Percentiles rank a stretch among this genome's conserved stretches.
Conservation (phyloP, 2,329 filamentous ascomycete species). For the Penicillium psychrosexuale region DNA sequence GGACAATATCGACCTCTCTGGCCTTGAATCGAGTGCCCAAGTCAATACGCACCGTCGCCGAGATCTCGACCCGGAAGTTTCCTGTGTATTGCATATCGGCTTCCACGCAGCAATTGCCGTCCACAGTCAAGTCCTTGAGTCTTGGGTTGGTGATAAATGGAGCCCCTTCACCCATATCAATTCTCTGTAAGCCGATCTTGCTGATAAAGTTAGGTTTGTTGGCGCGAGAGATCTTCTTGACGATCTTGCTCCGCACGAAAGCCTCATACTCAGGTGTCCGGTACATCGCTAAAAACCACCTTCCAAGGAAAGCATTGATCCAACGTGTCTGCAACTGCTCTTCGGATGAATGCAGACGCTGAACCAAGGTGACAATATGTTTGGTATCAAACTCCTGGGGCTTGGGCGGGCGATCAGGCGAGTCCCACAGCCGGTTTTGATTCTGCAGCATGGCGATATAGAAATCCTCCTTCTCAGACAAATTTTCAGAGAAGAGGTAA, state of each 20-base stretch:
- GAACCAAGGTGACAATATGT: constrained; percentile 84
- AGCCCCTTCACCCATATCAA: constrained; percentile 81
- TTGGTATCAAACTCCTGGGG: constrained; percentile 76
- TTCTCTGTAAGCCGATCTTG: constrained; percentile 74
- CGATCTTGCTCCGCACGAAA: constrained; percentile 78
- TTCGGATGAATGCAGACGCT: constrained; percentile 85
- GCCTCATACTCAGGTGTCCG: constrained; percentile 77
- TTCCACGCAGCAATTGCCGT: constrained; percentile 84
- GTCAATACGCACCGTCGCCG: constrained; percentile 89
- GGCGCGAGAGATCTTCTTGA: constrained; percentile 92
- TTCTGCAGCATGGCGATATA: constrained; percentile 89
- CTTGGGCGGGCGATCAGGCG: constrained; percentile 58
- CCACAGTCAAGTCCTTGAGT: constrained; percentile 83
- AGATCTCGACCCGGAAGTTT: constrained; percentile 83
- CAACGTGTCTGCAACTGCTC: constrained; percentile 87
- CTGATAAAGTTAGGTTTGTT: constrained; percentile 89
- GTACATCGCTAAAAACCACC: constrained; percentile 84
- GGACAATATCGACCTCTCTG: constrained; percentile 80
- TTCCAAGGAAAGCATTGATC: constrained; percentile 87
- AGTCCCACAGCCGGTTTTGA: constrained; percentile 65
- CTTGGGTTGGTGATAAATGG: constrained; percentile 86
- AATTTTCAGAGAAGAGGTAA: constrained; percentile 91
- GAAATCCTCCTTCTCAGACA: constrained; percentile 96
- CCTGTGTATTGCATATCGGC: constrained; percentile 85
- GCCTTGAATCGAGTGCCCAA: constrained; percentile 84